These are phyloP conservation scores for Ziziphus jujuba DNA, from an alignment of 306 rosid genomes.

Conservation along the genomic window DNA sequence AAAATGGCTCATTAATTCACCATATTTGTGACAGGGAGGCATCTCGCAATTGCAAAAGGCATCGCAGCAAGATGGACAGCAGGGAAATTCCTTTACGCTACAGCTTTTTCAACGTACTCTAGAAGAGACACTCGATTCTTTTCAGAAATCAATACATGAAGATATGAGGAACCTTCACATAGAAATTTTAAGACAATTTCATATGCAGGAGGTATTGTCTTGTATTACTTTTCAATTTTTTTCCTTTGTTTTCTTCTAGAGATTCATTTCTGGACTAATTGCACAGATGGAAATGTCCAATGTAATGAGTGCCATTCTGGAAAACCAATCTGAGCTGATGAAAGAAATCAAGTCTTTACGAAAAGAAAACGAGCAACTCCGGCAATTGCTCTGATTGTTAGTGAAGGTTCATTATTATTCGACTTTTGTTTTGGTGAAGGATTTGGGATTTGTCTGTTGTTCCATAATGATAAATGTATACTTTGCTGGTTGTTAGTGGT, in stretches of 20 bases:
- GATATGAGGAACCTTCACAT: slow-evolving; percentile 96
- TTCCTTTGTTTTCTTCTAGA: not conserved
- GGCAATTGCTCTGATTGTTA: slow-evolving; percentile 70
- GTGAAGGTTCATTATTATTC: slow-evolving; percentile 22
- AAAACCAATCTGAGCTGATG: slow-evolving; percentile 87
- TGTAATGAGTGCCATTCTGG: slow-evolving; percentile 59
- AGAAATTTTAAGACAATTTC: slow-evolving; percentile 90
- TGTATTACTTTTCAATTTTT: slow-evolving; percentile 4
- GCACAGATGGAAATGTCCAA: slow-evolving; percentile 68
- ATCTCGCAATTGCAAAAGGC: slow-evolving; percentile 49
- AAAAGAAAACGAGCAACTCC: slow-evolving; percentile 85
- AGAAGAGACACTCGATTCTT: slow-evolving; percentile 80
- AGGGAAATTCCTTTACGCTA: slow-evolving; percentile 82
- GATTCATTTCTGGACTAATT: slow-evolving; percentile 24
- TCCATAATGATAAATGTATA: slow-evolving; percentile 3
- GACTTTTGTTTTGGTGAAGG: slow-evolving; percentile 6
- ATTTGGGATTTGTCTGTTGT: slow-evolving; percentile 24
- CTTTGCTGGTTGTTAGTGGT: slow-evolving; percentile 17
- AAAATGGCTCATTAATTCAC: slow-evolving; percentile 20
- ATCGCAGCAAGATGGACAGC: slow-evolving; percentile 66
- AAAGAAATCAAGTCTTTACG: slow-evolving; percentile 84
- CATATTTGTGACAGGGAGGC: slow-evolving; percentile 59
- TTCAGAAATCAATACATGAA: slow-evolving; percentile 86
- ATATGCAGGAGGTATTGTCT: slow-evolving; percentile 83
- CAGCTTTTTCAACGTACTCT: slow-evolving; percentile 92